These are phyloP conservation scores for Aeschynomene evenia DNA, from an alignment of 306 rosid genomes.

Conservation along the genomic window DNA sequence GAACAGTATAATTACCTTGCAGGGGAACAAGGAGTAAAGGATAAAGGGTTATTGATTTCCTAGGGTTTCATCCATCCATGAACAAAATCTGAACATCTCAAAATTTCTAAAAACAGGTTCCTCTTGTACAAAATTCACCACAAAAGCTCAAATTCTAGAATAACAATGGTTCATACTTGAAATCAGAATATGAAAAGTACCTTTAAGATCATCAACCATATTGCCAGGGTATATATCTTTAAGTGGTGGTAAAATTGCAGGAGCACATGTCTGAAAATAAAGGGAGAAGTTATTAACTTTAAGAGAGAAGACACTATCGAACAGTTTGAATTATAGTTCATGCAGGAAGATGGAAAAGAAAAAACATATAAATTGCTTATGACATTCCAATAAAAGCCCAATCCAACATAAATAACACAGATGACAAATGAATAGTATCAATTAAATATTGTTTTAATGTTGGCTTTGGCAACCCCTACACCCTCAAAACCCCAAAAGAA, in stretches of 20 bases:
- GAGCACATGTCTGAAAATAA: slow-evolving; percentile 74
- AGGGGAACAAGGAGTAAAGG: not conserved
- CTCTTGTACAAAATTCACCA: slow-evolving; percentile 16
- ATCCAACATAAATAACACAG: slow-evolving; percentile 23
- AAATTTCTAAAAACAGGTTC: slow-evolving; percentile 26
- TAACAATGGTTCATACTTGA: slow-evolving; percentile 12
- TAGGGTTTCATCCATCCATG: not conserved
- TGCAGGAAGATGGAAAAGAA: slow-evolving; percentile 10
- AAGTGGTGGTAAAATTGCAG: slow-evolving; percentile 93
- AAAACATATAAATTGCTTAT: slow-evolving; percentile 2
- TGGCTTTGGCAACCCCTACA: not conserved
- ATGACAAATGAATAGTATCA: slow-evolving; percentile 20
- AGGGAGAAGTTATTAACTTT: slow-evolving; percentile 18
- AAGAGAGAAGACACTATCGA: slow-evolving; percentile 18
- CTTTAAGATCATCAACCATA: slow-evolving; percentile 75
- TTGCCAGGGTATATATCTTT: slow-evolving; percentile 70
- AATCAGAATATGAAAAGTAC: slow-evolving; percentile 49
- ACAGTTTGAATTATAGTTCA: slow-evolving; percentile 13
- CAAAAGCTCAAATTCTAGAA: not conserved
- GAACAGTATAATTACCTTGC: not conserved
- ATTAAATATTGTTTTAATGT: slow-evolving; percentile 16
- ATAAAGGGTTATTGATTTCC: not conserved
- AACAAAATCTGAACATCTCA: slow-evolving; percentile 18
- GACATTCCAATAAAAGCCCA: slow-evolving; percentile 14
- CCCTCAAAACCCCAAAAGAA: not conserved